phyloP scores from a whole-genome alignment of 805 yeast species.

The Millerozyma miso region DNA sequence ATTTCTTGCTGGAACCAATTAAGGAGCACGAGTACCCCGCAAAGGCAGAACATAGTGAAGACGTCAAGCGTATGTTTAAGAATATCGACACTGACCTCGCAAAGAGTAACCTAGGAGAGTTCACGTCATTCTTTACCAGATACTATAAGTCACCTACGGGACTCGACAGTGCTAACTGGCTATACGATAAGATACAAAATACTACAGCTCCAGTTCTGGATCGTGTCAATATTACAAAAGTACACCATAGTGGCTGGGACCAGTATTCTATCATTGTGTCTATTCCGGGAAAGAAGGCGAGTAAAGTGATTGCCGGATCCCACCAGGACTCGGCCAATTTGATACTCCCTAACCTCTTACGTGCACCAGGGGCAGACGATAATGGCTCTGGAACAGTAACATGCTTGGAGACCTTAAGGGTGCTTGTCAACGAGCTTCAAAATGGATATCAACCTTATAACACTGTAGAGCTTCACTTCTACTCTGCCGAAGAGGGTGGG shows the following conservation, averaged over 20 bases:
- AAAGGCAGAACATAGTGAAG: slow-evolving; percentile 27
- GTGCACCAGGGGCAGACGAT: slow-evolving; percentile 95
- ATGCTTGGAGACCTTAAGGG: slow-evolving; percentile 67
- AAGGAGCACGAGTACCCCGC: slow-evolving; percentile 52
- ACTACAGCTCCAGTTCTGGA: slow-evolving; percentile 24
- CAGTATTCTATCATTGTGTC: slow-evolving; percentile 73
- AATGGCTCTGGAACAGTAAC: slow-evolving; percentile 88
- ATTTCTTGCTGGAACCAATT: slow-evolving; percentile 18
- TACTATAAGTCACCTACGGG: slow-evolving; percentile 76
- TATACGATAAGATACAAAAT: slow-evolving; percentile 45
- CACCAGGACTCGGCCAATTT: slow-evolving; percentile 85
- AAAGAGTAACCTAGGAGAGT: slow-evolving; percentile 51
- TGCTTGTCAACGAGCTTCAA: slow-evolving; percentile 40
- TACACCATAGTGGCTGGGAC: slow-evolving; percentile 67
- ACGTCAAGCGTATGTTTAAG: slow-evolving; percentile 38
- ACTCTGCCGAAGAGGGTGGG: slow-evolving; percentile 94
- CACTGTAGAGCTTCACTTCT: slow-evolving; percentile 88
- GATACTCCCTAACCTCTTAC: slow-evolving; percentile 59
- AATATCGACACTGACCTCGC: slow-evolving; percentile 46
- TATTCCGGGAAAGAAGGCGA: slow-evolving; percentile 48
- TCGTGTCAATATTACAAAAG: slow-evolving; percentile 37
- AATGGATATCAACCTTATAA: slow-evolving; percentile 52
- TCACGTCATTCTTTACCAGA: slow-evolving; percentile 70
- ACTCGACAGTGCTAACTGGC: slow-evolving; percentile 65
- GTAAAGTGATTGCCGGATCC: slow-evolving; percentile 74